Base-by-base conservation (phyloP, 2,329 filamentous ascomycete genomes). In the Geoglossum cookeanum region DNA sequence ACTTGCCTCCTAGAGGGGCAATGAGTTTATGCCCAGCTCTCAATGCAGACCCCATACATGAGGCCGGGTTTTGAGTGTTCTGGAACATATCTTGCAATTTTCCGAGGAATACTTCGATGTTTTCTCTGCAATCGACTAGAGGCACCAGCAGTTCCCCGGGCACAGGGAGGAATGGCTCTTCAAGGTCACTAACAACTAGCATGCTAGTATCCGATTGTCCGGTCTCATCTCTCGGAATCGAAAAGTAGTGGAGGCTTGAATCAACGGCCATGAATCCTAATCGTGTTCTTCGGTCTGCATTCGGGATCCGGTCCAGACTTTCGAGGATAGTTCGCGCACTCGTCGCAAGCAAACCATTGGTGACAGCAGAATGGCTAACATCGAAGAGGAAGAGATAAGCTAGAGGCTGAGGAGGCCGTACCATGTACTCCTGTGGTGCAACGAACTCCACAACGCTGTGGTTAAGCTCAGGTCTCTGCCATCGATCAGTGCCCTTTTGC, bases 391-490 rank as follows among this genome's bases (percentile, higher is more conserved):
- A 97, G 13, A 96, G 78, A 68, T 97, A 97, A 44, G 96, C 91
- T 44, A 97, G 76, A 44, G 92, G 92, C 71, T 95, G 91, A 49
- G 92, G 92, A 58, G 92, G 90, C 60, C 92, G 85, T 39, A 98
- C 92, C 92, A 98, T 98, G 72, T 98, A 98, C 71, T 98, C 92
- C 70, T 98, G 92, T 1, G 92, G 92, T 11, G 92, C 92, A 63
- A 98, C 87, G 67, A 96, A 98, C 67, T 98, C 92, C 60, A 95
- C 90, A 39, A 97, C 89, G n/a, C 89, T 80, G 68, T 96, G 85
- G 72, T 98, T 98, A 60, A 98, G 76, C 68, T 98, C 92, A 44
- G 88, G 79, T 64, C 92, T 79, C 69, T 94, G 84, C 85, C 92
- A 94, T 67, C 92, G 78, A 68, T 98, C 91, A 55, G 94, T 84